Percentiles rank a stretch among this genome's conserved stretches.
Conservation (phyloP, 371 early-diverging fungal genomes). For the Apophysomyces sp. region DNA sequence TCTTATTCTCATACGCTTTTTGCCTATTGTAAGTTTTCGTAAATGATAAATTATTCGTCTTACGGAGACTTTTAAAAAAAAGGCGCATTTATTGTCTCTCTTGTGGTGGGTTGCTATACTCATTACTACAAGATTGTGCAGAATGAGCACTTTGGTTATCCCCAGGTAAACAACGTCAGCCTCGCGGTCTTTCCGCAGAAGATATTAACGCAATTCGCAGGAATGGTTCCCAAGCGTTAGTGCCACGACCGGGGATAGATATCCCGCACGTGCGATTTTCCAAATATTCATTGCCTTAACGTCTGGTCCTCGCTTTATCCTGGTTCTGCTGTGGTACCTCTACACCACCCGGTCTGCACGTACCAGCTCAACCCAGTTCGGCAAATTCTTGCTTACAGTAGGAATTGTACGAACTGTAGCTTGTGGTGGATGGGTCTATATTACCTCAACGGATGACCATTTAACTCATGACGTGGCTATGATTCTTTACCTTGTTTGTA, state of each 20-base stretch:
- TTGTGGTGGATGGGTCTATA: constrained; percentile 82
- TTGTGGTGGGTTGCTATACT: constrained; percentile 65
- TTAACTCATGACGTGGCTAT: constrained; percentile 80
- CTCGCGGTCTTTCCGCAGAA: background rate
- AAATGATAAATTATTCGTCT: background rate
- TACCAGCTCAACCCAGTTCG: constrained; percentile 47
- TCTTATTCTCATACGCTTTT: constrained; percentile 65
- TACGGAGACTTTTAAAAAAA: constrained; percentile 4
- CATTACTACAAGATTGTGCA: constrained; percentile 80
- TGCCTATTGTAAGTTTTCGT: constrained; percentile 57
- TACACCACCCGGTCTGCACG: constrained; percentile 46
- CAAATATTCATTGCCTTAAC: constrained; percentile 79
- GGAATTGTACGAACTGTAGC: constrained; percentile 72
- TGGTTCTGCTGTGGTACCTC: constrained; percentile 68
- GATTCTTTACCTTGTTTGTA: constrained; percentile 73
- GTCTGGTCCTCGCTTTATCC: constrained; percentile 67
- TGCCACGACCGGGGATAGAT: constrained; percentile 81
- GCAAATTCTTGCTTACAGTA: constrained; percentile 59
- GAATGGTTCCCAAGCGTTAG: constrained; percentile 88
- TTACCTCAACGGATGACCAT: constrained; percentile 81
- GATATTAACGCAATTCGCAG: constrained; percentile 23
- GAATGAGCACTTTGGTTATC: constrained; percentile 78
- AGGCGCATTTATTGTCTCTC: constrained; percentile 75
- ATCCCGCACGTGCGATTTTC: constrained; percentile 76
- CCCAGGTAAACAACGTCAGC: constrained; percentile 46